Conservation (phyloP, 345 rosid genomes). For the rapeseed (Brassica napus) region Da-Ae NC_063447.1:55503501-55504000, state of each 20-base stretch:
- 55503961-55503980: neutral
- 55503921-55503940: neutral
- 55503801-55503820: neutral
- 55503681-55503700: constrained; percentile 16
- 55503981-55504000: neutral
- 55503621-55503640: neutral
- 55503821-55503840: neutral
- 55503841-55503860: neutral
- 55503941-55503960: too few relatives aligned
- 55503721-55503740: constrained; percentile 1
- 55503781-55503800: neutral
- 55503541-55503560: neutral
- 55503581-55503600: neutral
- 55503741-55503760: neutral
- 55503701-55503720: neutral
- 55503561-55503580: neutral
- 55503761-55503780: neutral
- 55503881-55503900: neutral
- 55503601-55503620: neutral
- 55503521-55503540: neutral
- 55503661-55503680: neutral
- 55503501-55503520: neutral
- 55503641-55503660: neutral
- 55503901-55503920: neutral
- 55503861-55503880: neutral